Evolutionary conservation across 176 grass and related monocot genomes (phyloP).

Genomic region (Bolboschoenus planiculmis): DNA sequence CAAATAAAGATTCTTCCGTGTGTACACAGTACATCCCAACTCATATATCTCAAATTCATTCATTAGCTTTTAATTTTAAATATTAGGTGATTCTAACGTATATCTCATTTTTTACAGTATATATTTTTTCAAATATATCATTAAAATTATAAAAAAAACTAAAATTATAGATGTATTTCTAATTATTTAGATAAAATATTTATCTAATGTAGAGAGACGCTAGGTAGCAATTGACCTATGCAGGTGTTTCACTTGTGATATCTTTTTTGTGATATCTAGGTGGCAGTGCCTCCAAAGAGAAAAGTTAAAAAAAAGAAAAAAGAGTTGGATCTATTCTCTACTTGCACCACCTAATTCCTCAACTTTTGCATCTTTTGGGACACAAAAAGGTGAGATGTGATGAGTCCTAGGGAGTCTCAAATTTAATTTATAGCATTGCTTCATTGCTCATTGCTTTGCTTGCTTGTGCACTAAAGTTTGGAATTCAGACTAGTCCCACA

Average conservation of each 20-base stretch:
- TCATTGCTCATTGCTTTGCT: too few relatives aligned
- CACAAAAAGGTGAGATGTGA: constrained; percentile 22
- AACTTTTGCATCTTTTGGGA: constrained; percentile 31
- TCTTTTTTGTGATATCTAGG: not conserved
- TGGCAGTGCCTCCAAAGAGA: constrained; percentile 7
- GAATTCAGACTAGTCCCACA: constrained; percentile 2
- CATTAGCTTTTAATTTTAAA: too few relatives aligned
- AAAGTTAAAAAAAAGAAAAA: not conserved
- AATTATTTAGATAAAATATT: too few relatives aligned
- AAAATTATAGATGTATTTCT: too few relatives aligned
- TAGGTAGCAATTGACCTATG: constrained; percentile 14
- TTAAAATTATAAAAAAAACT: too few relatives aligned
- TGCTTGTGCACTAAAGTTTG: constrained; percentile 15
- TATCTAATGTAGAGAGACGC: too few relatives aligned
- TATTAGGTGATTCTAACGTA: too few relatives aligned
- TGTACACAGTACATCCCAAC: not conserved
- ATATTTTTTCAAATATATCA: too few relatives aligned
- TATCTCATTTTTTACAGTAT: too few relatives aligned
- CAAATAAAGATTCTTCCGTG: constrained; percentile 2
- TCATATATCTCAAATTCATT: constrained; percentile 1
- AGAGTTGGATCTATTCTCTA: constrained; percentile 20
- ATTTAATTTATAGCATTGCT: not conserved
- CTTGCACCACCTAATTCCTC: constrained; percentile 16
- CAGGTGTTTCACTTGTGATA: not conserved
- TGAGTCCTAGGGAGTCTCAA: constrained; percentile 18